phyloP scores from a whole-genome alignment of 345 rosid genomes.

The Dimocarpus longan region DNA sequence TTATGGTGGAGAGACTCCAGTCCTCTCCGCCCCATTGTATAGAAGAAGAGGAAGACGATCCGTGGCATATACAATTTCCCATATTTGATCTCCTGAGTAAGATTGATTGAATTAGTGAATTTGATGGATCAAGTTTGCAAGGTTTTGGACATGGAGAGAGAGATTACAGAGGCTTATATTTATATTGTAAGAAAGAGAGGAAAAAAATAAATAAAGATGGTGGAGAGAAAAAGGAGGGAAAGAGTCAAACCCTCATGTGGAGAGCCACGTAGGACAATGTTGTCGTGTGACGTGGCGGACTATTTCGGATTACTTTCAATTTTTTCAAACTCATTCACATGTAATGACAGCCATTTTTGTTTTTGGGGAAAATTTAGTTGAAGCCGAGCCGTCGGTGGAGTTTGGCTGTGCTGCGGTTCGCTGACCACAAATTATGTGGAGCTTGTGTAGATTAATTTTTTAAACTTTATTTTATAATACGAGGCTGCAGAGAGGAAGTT shows the following conservation, averaged over 20 bases:
- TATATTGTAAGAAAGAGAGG: slow-evolving; percentile 6
- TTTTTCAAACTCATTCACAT: slow-evolving; percentile 2
- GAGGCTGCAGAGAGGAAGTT: background rate
- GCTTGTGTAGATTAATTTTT: too few relatives aligned
- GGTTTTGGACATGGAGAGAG: slow-evolving; percentile 17
- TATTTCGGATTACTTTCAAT: background rate
- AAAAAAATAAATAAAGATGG: background rate
- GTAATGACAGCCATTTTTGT: background rate
- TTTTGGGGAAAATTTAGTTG: background rate
- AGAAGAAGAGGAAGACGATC: slow-evolving; percentile 21
- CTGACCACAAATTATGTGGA: background rate
- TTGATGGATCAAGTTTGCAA: background rate
- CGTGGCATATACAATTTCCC: slow-evolving; percentile 56
- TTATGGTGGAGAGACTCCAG: slow-evolving; percentile 32
- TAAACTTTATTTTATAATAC: too few relatives aligned
- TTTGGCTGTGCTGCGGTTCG: background rate
- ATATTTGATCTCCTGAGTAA: slow-evolving; percentile 19
- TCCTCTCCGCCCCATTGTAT: slow-evolving; percentile 59
- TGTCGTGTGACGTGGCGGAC: slow-evolving; percentile 42
- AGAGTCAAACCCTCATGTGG: slow-evolving; percentile 41
- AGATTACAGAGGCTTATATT: background rate
- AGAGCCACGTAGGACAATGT: slow-evolving; percentile 38
- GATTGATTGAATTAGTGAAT: background rate
- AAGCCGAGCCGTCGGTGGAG: slow-evolving; percentile 5
- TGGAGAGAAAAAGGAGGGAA: background rate